Conservation (phyloP, 305 asterid species). For the Salvia sclarea region DNA sequence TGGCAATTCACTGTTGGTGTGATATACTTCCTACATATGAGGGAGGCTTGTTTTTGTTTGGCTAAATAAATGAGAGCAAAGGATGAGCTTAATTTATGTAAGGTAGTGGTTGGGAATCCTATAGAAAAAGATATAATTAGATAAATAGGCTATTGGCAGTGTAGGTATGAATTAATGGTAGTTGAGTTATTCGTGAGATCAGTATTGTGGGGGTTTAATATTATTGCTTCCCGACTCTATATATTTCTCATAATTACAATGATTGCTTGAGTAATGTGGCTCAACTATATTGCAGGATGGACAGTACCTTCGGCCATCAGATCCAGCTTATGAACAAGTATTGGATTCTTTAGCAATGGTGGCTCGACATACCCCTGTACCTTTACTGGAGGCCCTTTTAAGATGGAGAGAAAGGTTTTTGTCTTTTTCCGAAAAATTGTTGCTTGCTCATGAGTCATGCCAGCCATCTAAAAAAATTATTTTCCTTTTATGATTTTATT, state of each 20-base stretch:
- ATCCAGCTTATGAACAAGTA: conserved; percentile 99
- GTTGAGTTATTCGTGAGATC: not conserved
- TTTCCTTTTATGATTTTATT: conserved; percentile 26
- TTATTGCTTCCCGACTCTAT: conserved; percentile 16
- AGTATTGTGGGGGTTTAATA: not conserved
- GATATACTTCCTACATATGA: conserved; percentile 1
- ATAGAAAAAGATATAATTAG: conserved; percentile 8
- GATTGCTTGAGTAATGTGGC: conserved; percentile 26
- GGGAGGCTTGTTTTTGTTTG: conserved; percentile 28
- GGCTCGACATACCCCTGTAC: conserved; percentile 98
- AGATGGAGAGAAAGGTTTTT: conserved; percentile 95
- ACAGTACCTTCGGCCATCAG: conserved; percentile 98
- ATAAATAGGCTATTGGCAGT: conserved; percentile 17
- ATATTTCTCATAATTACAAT: conserved; percentile 10
- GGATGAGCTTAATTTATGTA: not conserved
- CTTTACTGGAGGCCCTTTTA: conserved; percentile 91
- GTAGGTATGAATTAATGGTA: conserved; percentile 12
- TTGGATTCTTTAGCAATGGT: conserved; percentile 98
- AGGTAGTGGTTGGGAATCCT: conserved; percentile 21
- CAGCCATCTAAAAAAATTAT: conserved; percentile 4
- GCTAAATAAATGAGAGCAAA: conserved; percentile 16
- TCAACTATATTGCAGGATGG: conserved; percentile 72
- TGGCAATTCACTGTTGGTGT: conserved; percentile 9
- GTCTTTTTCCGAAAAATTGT: conserved; percentile 26
- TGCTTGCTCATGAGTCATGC: conserved; percentile 8